Conservation (phyloP, 257 asterid genomes). For the Nicotiana tabacum region DNA sequence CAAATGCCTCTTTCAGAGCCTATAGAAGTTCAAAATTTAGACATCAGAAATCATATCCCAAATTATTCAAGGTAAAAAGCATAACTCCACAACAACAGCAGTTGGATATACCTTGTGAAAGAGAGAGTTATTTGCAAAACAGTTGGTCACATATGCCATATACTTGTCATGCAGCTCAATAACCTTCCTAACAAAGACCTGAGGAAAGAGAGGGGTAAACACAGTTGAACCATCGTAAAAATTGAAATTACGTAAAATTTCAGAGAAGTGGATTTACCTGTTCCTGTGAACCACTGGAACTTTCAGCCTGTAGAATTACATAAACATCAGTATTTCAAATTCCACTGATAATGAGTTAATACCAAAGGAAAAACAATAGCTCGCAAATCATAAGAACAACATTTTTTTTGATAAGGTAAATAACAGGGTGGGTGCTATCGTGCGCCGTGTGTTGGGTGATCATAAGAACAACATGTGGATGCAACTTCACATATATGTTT, state of each 20-base stretch:
- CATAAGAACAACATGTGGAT: not conserved
- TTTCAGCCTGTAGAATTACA: conserved; percentile 34
- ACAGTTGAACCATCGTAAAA: not conserved
- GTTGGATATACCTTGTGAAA: conserved; percentile 39
- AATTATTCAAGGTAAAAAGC: not conserved
- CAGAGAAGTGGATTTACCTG: conserved; percentile 25
- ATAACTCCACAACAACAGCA: not conserved
- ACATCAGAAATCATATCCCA: not conserved
- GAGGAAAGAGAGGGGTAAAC: not conserved
- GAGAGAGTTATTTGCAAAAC: conserved; percentile 35
- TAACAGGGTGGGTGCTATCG: too few species aligned
- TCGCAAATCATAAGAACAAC: not conserved
- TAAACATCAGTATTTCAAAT: conserved; percentile 11
- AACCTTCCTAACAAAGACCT: conserved; percentile 39
- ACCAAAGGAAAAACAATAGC: not conserved
- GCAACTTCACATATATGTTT: not conserved
- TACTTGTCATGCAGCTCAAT: conserved; percentile 50
- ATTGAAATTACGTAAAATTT: not conserved
- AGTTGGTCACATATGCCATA: conserved; percentile 29
- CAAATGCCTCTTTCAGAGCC: conserved; percentile 57
- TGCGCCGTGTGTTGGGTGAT: not conserved
- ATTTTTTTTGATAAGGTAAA: not conserved
- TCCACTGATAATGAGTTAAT: not conserved
- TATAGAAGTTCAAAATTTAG: conserved; percentile 10
- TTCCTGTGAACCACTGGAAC: conserved; percentile 35